Evolutionary conservation across 2,329 filamentous ascomycete species (phyloP).

Genomic region (Botryotinia convoluta): DNA sequence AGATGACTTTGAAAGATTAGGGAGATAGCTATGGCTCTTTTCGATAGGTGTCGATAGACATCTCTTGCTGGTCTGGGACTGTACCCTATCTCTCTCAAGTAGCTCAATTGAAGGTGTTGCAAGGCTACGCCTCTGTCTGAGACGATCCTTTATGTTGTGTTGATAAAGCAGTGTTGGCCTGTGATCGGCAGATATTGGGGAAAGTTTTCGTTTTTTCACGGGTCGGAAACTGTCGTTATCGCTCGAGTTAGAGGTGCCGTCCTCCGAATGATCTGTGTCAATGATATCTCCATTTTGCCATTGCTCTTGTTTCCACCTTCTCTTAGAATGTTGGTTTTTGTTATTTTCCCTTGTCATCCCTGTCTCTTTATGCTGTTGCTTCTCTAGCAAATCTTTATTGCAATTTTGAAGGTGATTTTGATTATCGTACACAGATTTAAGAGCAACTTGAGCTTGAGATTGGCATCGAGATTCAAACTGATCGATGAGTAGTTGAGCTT

Average conservation of each 20-base stretch:
- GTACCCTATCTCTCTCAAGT: no score
- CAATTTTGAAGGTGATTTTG: not conserved
- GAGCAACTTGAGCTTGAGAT: not conserved
- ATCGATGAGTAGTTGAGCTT: constrained; percentile 15
- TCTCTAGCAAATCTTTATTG: not conserved
- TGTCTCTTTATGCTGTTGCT: not conserved
- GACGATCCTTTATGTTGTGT: not conserved
- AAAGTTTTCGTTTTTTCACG: not conserved
- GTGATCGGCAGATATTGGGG: not conserved
- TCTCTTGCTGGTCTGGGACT: no score
- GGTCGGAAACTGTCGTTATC: not conserved
- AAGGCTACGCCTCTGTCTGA: no score
- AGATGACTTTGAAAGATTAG: no score
- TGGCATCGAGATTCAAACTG: constrained; percentile 9
- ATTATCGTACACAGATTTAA: not conserved
- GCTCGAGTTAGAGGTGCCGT: not conserved
- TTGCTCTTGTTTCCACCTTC: not conserved
- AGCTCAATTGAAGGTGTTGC: no score
- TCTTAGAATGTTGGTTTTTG: not conserved
- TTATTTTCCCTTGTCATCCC: not conserved
- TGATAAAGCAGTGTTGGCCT: not conserved
- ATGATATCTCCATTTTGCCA: not conserved
- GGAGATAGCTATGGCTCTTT: no score
- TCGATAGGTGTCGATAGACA: no score
- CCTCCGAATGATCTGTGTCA: not conserved